phyloP scores from a whole-genome alignment of 106 monocot genomes.

The Cymbidium sinense region DNA sequence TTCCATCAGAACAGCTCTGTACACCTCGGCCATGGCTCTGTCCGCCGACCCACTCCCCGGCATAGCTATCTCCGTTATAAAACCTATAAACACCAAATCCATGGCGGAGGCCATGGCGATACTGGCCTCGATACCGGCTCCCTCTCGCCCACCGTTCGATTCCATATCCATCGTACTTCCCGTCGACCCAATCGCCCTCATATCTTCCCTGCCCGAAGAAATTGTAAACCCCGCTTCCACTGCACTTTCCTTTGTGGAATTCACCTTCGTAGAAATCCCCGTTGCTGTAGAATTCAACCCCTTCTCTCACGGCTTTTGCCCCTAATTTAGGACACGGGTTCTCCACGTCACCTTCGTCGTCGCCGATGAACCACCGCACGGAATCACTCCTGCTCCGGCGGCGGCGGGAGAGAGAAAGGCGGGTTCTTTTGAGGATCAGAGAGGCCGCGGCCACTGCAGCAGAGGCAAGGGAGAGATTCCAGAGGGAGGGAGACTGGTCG shows the following conservation, averaged over 20 bases:
- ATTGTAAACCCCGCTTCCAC: conserved; percentile 44
- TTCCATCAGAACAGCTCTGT: conserved; percentile 51
- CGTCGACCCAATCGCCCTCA: conserved; percentile 63
- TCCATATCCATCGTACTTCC: conserved; percentile 48
- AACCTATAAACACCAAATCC: conserved; percentile 46
- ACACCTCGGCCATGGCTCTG: conserved; percentile 55
- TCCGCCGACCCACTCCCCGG: conserved; percentile 50
- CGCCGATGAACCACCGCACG: conserved; percentile 67
- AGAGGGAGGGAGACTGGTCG: conserved; percentile 2
- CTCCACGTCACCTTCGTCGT: conserved; percentile 16
- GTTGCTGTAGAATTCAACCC: conserved; percentile 48
- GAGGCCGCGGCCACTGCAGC: conserved; percentile 12
- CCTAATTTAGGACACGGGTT: not conserved
- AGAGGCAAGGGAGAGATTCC: conserved; percentile 21
- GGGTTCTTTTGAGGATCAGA: not conserved
- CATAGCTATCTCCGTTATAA: conserved; percentile 51
- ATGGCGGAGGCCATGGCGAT: conserved; percentile 33
- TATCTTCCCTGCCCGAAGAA: conserved; percentile 41
- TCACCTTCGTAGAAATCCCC: conserved; percentile 58
- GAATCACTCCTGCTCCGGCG: conserved; percentile 7
- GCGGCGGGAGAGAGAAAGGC: not conserved
- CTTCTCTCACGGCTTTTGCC: conserved; percentile 20
- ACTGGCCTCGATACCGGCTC: conserved; percentile 47
- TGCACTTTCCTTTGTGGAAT: conserved; percentile 34
- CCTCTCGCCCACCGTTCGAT: conserved; percentile 58